phyloP scores from a whole-genome alignment of 1,284 basidiomycete species.

The Porogramme epimiltina region DNA sequence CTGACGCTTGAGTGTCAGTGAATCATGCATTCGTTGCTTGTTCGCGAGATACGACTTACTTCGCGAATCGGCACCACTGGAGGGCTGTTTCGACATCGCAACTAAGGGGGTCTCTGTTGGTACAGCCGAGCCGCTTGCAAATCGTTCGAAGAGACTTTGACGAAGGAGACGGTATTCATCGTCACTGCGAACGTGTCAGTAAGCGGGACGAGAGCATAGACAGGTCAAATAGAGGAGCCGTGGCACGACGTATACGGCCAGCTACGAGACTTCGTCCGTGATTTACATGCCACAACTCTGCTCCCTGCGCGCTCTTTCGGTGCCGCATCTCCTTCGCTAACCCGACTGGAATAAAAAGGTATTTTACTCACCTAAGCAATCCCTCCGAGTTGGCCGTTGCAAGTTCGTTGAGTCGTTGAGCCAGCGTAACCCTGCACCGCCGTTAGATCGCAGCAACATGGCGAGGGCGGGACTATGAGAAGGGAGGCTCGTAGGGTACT shows the following conservation, averaged over 20 bases:
- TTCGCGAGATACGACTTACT: slow-evolving; percentile 17
- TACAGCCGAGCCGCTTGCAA: slow-evolving; percentile 55
- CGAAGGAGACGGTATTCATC: slow-evolving; percentile 78
- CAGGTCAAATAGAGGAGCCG: no score
- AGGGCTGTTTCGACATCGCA: slow-evolving; percentile 40
- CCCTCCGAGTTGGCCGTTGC: slow-evolving; percentile 78
- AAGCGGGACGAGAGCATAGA: no score
- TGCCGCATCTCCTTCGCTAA: no score
- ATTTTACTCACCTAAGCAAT: slow-evolving; percentile 67
- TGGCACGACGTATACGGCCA: no score
- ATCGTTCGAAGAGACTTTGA: slow-evolving; percentile 75
- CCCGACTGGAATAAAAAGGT: not conserved
- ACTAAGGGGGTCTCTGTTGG: slow-evolving; percentile 65
- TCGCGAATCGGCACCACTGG: slow-evolving; percentile 18
- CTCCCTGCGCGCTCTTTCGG: no score
- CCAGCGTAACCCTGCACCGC: slow-evolving; percentile 65
- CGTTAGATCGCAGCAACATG: slow-evolving; percentile 1
- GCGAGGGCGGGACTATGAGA: no score
- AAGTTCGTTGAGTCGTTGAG: slow-evolving; percentile 75
- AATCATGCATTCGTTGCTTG: not conserved
- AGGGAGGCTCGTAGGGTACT: slow-evolving; percentile 32
- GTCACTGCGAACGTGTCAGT: slow-evolving; percentile 47
- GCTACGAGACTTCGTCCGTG: no score
- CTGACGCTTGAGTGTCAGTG: slow-evolving; percentile 23
- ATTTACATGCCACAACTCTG: no score